Evolutionary conservation across 306 rosid species (phyloP).

Genomic region (Cicer arietinum): DNA sequence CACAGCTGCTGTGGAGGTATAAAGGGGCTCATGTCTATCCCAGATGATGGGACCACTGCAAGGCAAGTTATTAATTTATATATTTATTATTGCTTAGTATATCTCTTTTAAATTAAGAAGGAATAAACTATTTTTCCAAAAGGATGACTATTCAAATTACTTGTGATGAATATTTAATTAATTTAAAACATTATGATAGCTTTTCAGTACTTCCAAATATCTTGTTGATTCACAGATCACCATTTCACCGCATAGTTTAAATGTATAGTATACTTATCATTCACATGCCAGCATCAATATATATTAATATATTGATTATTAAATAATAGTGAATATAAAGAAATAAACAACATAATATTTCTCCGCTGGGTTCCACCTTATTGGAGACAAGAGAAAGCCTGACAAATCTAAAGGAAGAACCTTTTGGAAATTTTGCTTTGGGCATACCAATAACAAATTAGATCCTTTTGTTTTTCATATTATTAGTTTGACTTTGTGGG

Average conservation of each 20-base stretch:
- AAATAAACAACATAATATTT: background rate
- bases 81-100: constrained; percentile 4
- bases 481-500: no score
- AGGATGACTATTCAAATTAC: background rate
- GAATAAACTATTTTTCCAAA: constrained; percentile 18
- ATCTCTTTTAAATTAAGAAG: background rate
- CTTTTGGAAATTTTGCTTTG: background rate
- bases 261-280: constrained; percentile 27
- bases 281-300: constrained; percentile 4
- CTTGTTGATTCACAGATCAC: constrained; percentile 19
- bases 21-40: constrained; percentile 96
- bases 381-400: constrained; percentile 34
- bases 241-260: constrained; percentile 25
- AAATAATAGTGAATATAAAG: constrained; percentile 16
- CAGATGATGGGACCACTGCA: constrained; percentile 80
- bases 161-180: constrained; percentile 8
- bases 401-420: constrained; percentile 17
- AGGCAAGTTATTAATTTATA: constrained; percentile 49
- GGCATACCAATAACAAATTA: constrained; percentile 5
- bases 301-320: background rate
- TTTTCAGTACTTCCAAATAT: constrained; percentile 41
- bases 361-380: constrained; percentile 33
- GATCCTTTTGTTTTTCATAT: constrained; percentile 10
- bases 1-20: constrained; percentile 98
- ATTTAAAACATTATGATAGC: constrained; percentile 1